Conservation (phyloP, 148 eudicot species). For the Chenopodium formosanum region DNA sequence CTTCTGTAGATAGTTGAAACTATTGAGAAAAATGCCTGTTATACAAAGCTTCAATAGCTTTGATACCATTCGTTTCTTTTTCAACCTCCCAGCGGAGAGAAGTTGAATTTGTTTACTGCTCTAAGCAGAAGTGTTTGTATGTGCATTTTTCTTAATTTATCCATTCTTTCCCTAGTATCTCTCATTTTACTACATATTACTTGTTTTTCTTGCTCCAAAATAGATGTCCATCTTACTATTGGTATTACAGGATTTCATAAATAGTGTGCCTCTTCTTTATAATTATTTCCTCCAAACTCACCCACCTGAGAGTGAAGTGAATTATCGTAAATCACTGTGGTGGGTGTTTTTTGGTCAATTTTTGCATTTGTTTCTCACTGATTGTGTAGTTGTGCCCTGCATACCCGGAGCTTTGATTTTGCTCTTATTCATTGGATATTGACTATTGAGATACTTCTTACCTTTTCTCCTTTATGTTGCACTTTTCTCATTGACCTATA, state of each 20-base stretch:
- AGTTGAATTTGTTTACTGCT: constrained; percentile 24
- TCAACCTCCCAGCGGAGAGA: constrained; percentile 26
- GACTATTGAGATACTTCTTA: too few relatives aligned
- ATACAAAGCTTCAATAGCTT: constrained; percentile 15
- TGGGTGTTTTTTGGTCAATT: not conserved
- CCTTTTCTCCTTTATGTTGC: too few relatives aligned
- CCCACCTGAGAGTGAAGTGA: not conserved
- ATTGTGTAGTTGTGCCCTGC: not conserved
- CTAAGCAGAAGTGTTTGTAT: constrained; percentile 26
- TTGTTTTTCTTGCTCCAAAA: not conserved
- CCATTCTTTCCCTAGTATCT: constrained; percentile 17
- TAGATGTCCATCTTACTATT: not conserved
- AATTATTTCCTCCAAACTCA: not conserved
- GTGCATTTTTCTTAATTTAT: constrained; percentile 20
- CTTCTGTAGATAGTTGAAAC: constrained; percentile 35
- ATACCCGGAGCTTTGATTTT: not conserved
- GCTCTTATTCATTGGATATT: too few relatives aligned
- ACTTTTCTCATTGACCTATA: too few relatives aligned
- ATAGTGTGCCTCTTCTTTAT: not conserved
- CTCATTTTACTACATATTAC: not conserved
- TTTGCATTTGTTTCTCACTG: not conserved
- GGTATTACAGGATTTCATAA: not conserved
- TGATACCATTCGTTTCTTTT: constrained; percentile 19
- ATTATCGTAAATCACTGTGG: not conserved
- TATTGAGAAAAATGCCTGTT: constrained; percentile 27